Evolutionary conservation across 139 green algal genomes (phyloP), one percentile per base, ranked within the genome.

Genomic region (Volvox africanus): DNA sequence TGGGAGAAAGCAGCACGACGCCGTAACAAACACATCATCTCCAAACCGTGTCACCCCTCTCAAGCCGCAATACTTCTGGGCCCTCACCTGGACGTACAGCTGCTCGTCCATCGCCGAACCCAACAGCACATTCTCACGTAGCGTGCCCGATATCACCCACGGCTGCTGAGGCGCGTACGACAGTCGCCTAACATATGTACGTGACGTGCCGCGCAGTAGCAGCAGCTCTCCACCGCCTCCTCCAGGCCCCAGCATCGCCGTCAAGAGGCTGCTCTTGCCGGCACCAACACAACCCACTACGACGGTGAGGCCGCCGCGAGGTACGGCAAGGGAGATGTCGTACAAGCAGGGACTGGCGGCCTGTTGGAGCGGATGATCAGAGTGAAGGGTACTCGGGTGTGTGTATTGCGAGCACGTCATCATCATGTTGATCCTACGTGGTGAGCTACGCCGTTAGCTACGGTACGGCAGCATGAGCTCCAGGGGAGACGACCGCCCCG

Each of bases 201-300:
- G 61, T 55, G 55, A 87, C 30, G 30, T 37, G 35, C 82, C 82
- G 32, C 33, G 22, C 62, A 80, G 84, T 67, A 89, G 36, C 84
- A 67, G 84, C 67, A 89, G 84, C 84, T 89, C 82, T 35, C 82
- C 82, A 24, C 71, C 20, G 2, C 71, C 71, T 33, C 71, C 71
- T 19, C 78, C 61, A 28, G 71, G 71, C 2, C 96, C 97, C 21
- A 97, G 88, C 19, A 97, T 65, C 22, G 96, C 97, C 17, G 90
- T 73, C 71, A 99, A 92, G 71, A 99, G 93, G 22, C 91, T 93
- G 73, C 84, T 95, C 91, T 98, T 98, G 33, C 97, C 97, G 37
- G 93, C 84, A 44, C 97, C 97, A 28, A 97, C 94, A 36, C 94
- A 91, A 16, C 96, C 97, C 2, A 93, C 93, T 1, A 98, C 36